Conservation (phyloP, 768 basidiomycete species). For the Phaeotremella skinneri region DNA sequence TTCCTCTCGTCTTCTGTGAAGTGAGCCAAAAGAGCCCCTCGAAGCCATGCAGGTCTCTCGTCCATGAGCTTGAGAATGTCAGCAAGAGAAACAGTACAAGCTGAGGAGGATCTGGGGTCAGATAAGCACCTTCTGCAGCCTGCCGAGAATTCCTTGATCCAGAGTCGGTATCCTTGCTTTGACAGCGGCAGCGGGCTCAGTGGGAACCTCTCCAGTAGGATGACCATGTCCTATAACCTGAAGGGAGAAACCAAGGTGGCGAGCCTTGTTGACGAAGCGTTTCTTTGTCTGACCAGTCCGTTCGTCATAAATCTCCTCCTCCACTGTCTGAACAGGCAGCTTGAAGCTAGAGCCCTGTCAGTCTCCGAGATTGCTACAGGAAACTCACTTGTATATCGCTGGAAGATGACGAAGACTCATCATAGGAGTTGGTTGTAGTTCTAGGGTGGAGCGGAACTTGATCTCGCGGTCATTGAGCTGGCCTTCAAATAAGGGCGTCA, state of each 20-base stretch:
- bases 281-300: constrained; percentile 25
- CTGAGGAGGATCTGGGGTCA: background rate
- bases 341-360: constrained; percentile 27
- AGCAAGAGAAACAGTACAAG: background rate
- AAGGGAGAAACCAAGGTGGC: constrained; percentile 14
- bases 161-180: constrained; percentile 63
- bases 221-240: constrained; percentile 24
- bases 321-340: constrained; percentile 17
- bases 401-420: constrained; percentile 65
- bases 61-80: constrained; percentile 76
- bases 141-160: constrained; percentile 56
- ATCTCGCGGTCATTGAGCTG: constrained; percentile 17
- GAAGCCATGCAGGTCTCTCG: constrained; percentile 82
- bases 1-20: constrained; percentile 66
- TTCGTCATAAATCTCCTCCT: constrained; percentile 17
- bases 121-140: constrained; percentile 31
- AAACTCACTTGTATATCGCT: constrained; percentile 53
- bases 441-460: constrained; percentile 57
- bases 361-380: background rate
- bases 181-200: constrained; percentile 57
- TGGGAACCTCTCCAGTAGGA: constrained; percentile 28
- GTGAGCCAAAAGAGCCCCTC: constrained; percentile 80
- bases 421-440: constrained; percentile 81
- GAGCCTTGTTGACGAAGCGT: constrained; percentile 31
- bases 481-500: constrained; percentile 43